Base-by-base conservation (phyloP, 768 basidiomycete genomes). In the Lentinula sp. region DNA sequence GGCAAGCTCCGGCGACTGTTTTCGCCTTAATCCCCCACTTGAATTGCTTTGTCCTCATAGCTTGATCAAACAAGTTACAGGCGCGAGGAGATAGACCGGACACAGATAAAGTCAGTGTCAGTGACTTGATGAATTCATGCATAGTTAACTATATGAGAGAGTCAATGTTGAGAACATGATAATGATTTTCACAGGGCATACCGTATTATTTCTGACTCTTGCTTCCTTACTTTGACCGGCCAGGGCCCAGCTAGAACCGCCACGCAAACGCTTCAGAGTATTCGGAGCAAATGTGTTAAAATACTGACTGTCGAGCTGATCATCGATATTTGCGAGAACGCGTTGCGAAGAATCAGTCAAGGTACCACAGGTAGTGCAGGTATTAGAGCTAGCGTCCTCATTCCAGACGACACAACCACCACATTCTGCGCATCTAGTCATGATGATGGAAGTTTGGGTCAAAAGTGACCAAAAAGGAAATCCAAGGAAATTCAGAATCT, bases 1-100 rank as follows among this genome's bases (percentile, higher is more conserved):
- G 74, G 50, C 85, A 83, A 2, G 86, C 88, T 11, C 84, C 92
- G 0, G 88, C 87, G 11, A 83, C 78, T 48, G 84, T 74, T 70
- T 82, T 90, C 21, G 91, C 86, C 64, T 80, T 85, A 56, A 83
- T 79, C 40, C 92, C 91, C 91, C 91, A 94, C 40, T 82, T 82
- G 68, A 84, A 87, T 9, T 75, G 70, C 13, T 81, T 82, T 35
- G 76, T 76, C 23, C 72, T 62, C 82, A 86, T 89, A 28, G 83
- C 83, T 65, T 87, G 84, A 72, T 82, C 81, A 73, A 93, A 93
- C 31, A 93, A 72, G 59, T 78, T 77, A 61, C 80, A 80, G 11
- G 87, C 87, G 64, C 91, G 88, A 65, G 82, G 78, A 63, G 85
- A 78, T 66, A 85, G 74, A 69, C 85, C 86, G 65, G 85, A 71